phyloP scores from a whole-genome alignment of 2,329 filamentous ascomycete species.

The Blastomyces parvus region DNA sequence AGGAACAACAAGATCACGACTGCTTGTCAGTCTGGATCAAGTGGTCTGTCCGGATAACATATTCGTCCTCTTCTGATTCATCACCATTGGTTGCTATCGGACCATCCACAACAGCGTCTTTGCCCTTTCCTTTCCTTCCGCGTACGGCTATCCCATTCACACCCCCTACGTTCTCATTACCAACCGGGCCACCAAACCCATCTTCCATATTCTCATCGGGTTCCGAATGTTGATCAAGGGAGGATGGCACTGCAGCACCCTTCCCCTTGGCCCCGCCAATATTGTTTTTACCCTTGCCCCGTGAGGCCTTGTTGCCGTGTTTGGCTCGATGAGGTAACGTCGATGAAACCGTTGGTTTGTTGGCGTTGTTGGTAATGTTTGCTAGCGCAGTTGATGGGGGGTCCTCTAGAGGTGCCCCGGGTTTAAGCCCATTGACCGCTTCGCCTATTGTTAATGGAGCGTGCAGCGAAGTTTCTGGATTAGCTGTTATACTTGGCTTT shows the following conservation, averaged over 20 bases:
- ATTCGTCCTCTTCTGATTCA: conserved; percentile 28
- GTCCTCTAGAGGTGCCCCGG: conserved; percentile 19
- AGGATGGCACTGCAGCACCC: background rate
- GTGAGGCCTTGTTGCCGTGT: conserved; percentile 19
- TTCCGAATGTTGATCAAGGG: conserved; percentile 16
- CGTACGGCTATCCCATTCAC: conserved; percentile 1
- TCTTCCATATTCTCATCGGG: conserved; percentile 22
- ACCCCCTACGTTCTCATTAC: conserved; percentile 10
- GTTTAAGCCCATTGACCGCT: conserved; percentile 28
- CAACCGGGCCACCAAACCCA: conserved; percentile 33
- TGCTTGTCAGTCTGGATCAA: conserved; percentile 14
- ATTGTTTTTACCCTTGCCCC: conserved; percentile 27
- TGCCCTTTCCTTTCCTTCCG: conserved; percentile 30
- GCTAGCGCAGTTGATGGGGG: conserved; percentile 21
- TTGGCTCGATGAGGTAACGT: background rate
- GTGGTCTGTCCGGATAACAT: conserved; percentile 33
- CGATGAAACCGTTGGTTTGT: background rate
- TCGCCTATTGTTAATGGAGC: conserved; percentile 30
- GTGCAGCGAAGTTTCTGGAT: conserved; percentile 9
- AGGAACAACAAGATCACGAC: background rate
- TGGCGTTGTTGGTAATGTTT: conserved; percentile 4
- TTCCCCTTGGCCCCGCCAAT: conserved; percentile 1
- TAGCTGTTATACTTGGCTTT: conserved; percentile 1
- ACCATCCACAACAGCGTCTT: conserved; percentile 23
- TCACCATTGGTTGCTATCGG: conserved; percentile 15